These are phyloP conservation scores for Magnolia officinalis DNA, from an alignment of 164 flowering plant genomes.

Conservation along the genomic window DNA sequence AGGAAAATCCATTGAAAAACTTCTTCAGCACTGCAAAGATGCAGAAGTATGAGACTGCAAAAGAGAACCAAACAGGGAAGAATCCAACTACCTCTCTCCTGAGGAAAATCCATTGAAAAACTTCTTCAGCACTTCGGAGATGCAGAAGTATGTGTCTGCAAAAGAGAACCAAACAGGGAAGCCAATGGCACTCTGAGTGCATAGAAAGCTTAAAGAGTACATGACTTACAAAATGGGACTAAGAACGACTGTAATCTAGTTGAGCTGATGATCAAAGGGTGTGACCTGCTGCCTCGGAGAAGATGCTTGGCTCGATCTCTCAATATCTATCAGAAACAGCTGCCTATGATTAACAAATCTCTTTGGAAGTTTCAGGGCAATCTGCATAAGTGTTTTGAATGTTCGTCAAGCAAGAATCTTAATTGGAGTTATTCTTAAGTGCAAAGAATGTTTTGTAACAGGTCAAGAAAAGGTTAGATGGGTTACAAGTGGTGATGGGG, in stretches of 20 bases:
- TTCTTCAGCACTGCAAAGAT: slow-evolving; percentile 63
- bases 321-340: slow-evolving; percentile 47
- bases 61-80: slow-evolving; percentile 35
- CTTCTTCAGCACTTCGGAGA: slow-evolving; percentile 59
- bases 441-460: slow-evolving; percentile 80
- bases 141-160: slow-evolving; percentile 68
- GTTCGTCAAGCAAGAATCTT: slow-evolving; percentile 58
- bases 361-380: slow-evolving; percentile 75
- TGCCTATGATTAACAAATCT: slow-evolving; percentile 37
- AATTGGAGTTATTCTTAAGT: slow-evolving; percentile 58
- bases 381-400: slow-evolving; percentile 57
- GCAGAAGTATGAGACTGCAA: slow-evolving; percentile 68
- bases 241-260: slow-evolving; percentile 83
- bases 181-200: slow-evolving; percentile 51
- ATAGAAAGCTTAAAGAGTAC: slow-evolving; percentile 72
- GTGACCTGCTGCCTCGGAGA: slow-evolving; percentile 79
- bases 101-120: slow-evolving; percentile 75
- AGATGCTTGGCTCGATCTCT: slow-evolving; percentile 78
- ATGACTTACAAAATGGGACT: slow-evolving; percentile 85
- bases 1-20: slow-evolving; percentile 74
- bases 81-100: background rate
- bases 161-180: slow-evolving; percentile 58
- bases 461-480: slow-evolving; percentile 73
- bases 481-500: slow-evolving; percentile 63
- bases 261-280: slow-evolving; percentile 77